phyloP scores from a whole-genome alignment of 495 filamentous ascomycete genomes.

The Aspergillus haitiensis region DNA sequence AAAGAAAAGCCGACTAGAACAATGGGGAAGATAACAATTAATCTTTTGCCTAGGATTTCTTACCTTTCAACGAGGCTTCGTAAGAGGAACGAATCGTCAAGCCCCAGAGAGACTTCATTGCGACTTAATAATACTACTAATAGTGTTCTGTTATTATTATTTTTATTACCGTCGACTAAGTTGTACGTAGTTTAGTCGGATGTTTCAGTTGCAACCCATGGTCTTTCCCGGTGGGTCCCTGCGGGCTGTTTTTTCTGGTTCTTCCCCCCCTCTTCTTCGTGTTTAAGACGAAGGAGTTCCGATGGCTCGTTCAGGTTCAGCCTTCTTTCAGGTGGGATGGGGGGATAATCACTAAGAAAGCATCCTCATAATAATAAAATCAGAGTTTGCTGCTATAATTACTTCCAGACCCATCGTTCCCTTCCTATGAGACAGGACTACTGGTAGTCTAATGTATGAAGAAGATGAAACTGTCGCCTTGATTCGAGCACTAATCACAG shows the following conservation, averaged over 20 bases:
- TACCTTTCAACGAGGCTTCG: background rate
- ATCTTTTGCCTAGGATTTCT: background rate
- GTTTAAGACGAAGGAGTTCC: background rate
- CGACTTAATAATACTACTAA: background rate
- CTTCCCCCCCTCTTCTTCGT: background rate
- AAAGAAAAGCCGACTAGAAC: conserved; percentile 9
- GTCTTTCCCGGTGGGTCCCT: conserved; percentile 1
- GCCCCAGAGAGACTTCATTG: background rate
- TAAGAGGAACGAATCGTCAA: background rate
- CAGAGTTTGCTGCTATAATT: conserved; percentile 8
- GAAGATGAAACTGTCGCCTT: too few relatives aligned
- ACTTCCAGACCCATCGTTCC: background rate
- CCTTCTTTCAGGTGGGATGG: background rate
- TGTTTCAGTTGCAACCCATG: conserved; percentile 17
- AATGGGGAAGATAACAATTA: background rate
- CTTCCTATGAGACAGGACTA: too few relatives aligned
- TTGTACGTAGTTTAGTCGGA: background rate
- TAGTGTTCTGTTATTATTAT: background rate
- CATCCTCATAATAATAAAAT: background rate
- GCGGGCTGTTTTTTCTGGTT: background rate
- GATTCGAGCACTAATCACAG: background rate
- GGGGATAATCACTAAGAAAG: too few relatives aligned
- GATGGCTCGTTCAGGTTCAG: background rate
- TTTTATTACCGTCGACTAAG: conserved; percentile 6
- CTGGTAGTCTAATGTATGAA: too few relatives aligned